These are phyloP conservation scores for Cucurbita ficifolia DNA, from an alignment of 306 rosid genomes.

Conservation along the genomic window DNA sequence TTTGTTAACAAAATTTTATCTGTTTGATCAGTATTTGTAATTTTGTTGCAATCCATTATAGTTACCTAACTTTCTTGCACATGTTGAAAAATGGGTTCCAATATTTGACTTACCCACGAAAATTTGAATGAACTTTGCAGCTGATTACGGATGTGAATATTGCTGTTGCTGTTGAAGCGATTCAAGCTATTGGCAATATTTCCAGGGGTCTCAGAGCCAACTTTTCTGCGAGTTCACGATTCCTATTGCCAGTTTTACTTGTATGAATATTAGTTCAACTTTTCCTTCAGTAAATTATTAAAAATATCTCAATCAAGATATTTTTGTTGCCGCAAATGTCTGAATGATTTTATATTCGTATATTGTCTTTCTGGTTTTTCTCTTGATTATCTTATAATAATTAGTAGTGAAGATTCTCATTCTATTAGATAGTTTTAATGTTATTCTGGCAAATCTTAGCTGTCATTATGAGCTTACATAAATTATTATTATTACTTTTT, in stretches of 20 bases:
- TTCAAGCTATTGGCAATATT: constrained; percentile 97
- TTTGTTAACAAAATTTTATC: not conserved
- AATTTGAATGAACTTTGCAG: constrained; percentile 18
- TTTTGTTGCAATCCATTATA: not conserved
- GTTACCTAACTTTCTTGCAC: not conserved
- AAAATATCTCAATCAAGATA: not conserved
- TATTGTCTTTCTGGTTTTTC: not conserved
- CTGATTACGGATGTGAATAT: constrained; percentile 95
- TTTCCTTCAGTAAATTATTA: not conserved
- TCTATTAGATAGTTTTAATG: not conserved
- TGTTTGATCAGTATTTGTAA: not conserved
- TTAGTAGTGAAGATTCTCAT: not conserved
- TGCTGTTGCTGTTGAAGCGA: constrained; percentile 98
- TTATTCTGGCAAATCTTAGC: not conserved
- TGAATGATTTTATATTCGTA: not conserved
- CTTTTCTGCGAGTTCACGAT: constrained; percentile 92
- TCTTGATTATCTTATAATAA: not conserved
- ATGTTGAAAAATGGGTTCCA: not conserved
- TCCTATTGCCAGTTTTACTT: constrained; percentile 82
- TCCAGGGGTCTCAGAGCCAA: constrained; percentile 79
- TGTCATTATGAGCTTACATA: not conserved
- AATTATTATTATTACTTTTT: not conserved
- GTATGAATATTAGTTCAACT: constrained; percentile 32
- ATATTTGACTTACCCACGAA: not conserved
- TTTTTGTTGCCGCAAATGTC: not conserved